A percentile compares a stretch with the other conserved stretches of the same genome.
Conservation (phyloP, 352 stramenopile species). For the Aphanomyces astaci region DNA sequence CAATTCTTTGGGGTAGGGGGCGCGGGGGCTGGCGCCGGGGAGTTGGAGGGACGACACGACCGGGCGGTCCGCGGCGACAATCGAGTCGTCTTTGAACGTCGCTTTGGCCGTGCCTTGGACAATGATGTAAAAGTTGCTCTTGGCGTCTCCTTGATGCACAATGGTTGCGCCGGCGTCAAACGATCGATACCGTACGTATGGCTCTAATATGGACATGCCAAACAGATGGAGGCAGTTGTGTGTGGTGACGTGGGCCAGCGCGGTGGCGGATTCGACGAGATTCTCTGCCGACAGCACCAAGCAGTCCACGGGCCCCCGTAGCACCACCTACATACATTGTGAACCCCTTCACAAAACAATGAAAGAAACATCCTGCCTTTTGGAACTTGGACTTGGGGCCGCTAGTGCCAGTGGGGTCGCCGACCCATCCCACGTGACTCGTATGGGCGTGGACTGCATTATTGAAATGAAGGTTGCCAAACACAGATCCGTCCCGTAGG, state of each 20-base stretch:
- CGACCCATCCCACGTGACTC: not conserved
- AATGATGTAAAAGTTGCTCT: conserved; percentile 17
- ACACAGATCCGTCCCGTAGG: conserved; percentile 12
- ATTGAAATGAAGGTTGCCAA: conserved; percentile 14
- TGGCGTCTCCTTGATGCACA: conserved; percentile 14
- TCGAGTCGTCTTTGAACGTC: conserved; percentile 5
- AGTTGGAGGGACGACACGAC: not conserved
- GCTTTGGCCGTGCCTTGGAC: conserved; percentile 6
- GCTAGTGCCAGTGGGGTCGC: not conserved
- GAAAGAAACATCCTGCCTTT: not conserved
- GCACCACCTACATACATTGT: not conserved
- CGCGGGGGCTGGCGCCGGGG: not conserved
- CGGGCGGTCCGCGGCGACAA: not conserved
- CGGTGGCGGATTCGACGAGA: not conserved
- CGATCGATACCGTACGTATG: conserved; percentile 1
- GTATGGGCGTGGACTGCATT: not conserved
- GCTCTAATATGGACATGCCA: not conserved
- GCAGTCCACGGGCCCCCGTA: conserved; percentile 1
- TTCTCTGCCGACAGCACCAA: conserved; percentile 5
- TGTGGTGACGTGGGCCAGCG: not conserved
- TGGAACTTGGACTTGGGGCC: conserved; percentile 2
- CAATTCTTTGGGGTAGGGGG: not conserved
- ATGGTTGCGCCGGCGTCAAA: conserved; percentile 7
- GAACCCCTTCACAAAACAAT: not conserved
- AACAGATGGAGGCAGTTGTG: conserved; percentile 2